Conservation (phyloP, 148 eudicot genomes). For the Rhododendron mucronatum region DNA sequence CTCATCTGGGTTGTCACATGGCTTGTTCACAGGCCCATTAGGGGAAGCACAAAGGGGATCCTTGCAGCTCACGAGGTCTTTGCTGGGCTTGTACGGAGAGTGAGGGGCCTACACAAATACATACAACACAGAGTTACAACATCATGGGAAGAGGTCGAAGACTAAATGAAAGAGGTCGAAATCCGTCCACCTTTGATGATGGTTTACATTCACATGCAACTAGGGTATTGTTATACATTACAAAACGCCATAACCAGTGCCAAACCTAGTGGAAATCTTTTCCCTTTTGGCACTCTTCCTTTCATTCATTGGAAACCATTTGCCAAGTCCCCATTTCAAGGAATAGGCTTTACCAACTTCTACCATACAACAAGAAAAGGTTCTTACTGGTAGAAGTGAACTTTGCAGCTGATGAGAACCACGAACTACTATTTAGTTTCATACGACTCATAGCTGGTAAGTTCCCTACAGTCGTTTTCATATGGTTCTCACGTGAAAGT, state of each 20-base stretch:
- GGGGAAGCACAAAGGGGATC: constrained; percentile 61
- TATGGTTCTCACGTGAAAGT: not conserved
- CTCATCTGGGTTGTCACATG: constrained; percentile 48
- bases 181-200: not conserved
- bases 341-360: not conserved
- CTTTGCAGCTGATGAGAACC: not conserved
- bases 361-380: not conserved
- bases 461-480: not conserved
- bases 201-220: not conserved
- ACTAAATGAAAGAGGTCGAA: not conserved
- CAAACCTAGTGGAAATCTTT: not conserved
- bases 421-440: not conserved
- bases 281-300: not conserved
- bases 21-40: constrained; percentile 39
- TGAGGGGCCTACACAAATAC: constrained; percentile 66
- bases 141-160: not conserved
- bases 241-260: not conserved
- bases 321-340: not conserved
- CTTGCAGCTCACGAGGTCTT: constrained; percentile 46
- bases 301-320: not conserved
- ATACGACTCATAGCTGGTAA: not conserved
- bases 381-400: not conserved
- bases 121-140: not conserved
- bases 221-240: not conserved
- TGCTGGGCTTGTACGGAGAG: constrained; percentile 65